Percentiles rank a stretch among this genome's conserved stretches.
Conservation (phyloP, 805 yeast genomes). For the Teunomyces lycoperdinae region DNA sequence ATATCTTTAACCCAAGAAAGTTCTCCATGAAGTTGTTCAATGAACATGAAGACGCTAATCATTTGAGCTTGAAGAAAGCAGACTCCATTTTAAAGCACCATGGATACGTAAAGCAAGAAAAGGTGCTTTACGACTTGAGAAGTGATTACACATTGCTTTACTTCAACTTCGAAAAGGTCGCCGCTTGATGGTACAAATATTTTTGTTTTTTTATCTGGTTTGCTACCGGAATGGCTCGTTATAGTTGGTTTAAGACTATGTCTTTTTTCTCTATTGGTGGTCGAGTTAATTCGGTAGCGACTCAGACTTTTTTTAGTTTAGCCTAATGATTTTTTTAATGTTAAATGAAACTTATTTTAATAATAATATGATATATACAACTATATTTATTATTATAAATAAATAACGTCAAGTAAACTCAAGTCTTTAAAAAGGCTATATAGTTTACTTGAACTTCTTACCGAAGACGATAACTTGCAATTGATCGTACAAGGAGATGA, state of each 20-base stretch:
- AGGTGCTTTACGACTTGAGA: conserved; percentile 69
- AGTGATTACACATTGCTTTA: conserved; percentile 69
- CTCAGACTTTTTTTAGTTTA: not conserved
- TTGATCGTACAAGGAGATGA: conserved; percentile 96
- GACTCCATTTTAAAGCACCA: conserved; percentile 27
- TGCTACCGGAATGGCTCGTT: conserved; percentile 4
- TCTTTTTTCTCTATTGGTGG: conserved; percentile 14
- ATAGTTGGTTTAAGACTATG: conserved; percentile 13
- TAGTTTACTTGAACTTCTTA: conserved; percentile 77
- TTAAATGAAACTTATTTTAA: conserved; percentile 1
- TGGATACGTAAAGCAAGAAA: conserved; percentile 61
- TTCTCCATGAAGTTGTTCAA: conserved; percentile 53
- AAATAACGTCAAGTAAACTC: conserved; percentile 1
- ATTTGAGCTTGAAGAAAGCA: conserved; percentile 6
- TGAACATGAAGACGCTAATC: conserved; percentile 14
- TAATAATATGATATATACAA: conserved; percentile 2
- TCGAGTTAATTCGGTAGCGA: conserved; percentile 3
- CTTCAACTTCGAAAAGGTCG: conserved; percentile 52
- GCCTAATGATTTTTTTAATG: not conserved
- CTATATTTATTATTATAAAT: not conserved
- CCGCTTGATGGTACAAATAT: not conserved
- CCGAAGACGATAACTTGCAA: conserved; percentile 93
- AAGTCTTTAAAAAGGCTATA: not conserved
- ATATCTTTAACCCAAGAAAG: conserved; percentile 69
- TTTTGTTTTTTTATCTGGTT: conserved; percentile 1